A percentile compares a stretch with the other conserved stretches of the same genome.
Conservation (phyloP, 2,329 filamentous ascomycete species). For the Dactylella cylindrospora region DNA sequence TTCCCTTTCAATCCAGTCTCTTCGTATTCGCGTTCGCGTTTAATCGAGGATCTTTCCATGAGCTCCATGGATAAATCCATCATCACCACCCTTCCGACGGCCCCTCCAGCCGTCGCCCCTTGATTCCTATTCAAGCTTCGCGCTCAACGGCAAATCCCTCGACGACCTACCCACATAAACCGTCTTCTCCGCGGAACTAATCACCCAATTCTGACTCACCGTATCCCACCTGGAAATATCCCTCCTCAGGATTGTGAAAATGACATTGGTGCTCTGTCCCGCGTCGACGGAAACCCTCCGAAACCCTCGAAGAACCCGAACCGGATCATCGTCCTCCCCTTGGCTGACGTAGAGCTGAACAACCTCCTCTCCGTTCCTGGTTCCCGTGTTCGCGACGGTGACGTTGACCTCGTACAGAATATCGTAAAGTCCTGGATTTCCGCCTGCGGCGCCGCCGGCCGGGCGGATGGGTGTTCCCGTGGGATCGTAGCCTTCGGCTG, state of each 20-base stretch:
- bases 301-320: slow-evolving; percentile 72
- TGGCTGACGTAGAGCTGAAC: slow-evolving; percentile 78
- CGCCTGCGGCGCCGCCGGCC: slow-evolving; percentile 65
- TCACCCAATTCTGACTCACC: slow-evolving; percentile 67
- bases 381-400: slow-evolving; percentile 71
- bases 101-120: neutral
- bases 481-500: slow-evolving; percentile 60
- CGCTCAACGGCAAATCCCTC: slow-evolving; percentile 30
- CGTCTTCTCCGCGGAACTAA: slow-evolving; percentile 56
- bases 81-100: too few species aligned
- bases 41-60: too few species aligned
- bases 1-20: too few species aligned
- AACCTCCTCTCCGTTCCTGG: slow-evolving; percentile 67
- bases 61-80: too few species aligned
- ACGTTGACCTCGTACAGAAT: slow-evolving; percentile 68
- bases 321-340: slow-evolving; percentile 72
- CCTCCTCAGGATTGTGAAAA: slow-evolving; percentile 64
- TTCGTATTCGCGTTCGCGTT: too few species aligned
- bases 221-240: slow-evolving; percentile 75
- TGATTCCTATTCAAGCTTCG: slow-evolving; percentile 22
- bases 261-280: slow-evolving; percentile 59
- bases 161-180: slow-evolving; percentile 35
- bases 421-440: slow-evolving; percentile 66
- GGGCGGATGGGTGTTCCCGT: slow-evolving; percentile 62
- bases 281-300: slow-evolving; percentile 72